Base-by-base conservation (phyloP, 1,284 basidiomycete genomes). In the Takashimella tepidaria region DNA sequence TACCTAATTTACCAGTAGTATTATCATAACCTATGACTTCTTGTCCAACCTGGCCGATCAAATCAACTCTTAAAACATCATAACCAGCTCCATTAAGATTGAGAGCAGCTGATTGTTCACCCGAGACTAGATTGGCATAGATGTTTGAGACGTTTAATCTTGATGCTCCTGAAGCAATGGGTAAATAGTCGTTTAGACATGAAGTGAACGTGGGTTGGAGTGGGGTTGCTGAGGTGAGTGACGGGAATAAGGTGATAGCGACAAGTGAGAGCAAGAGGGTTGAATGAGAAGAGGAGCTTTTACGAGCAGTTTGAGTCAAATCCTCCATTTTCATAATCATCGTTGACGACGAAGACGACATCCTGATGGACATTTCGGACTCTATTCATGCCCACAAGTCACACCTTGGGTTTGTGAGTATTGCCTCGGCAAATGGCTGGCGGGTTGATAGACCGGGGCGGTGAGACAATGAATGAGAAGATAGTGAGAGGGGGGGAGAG, bases 111-210 rank as follows among this genome's bases (percentile, higher is more conserved):
- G 79, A 77, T 21, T 67, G 56, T 11, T 60, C 45, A 1, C 60
- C 65, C 2, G 81, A 72, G 3, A 85, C 76, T 51, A 89, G 79
- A 68, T 90, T 86, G 12, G 84, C 87, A 67, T 86, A 90, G 44
- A 91, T 83, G 22, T 80, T 80, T 51, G 82, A 80, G 56, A 92
- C 80, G 50, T 82, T 78, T 68, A 91, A 45, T 54, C 57, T 64
- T 61, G 73, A 54, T 46, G 45, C 48, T 27, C 41, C 26, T 3
- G 62, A 47, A 1, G 64, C 65, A 16, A 66, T 45, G 19, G 61
- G 57, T 5, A 55, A 51, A 54, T 55, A 66, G 12, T 56, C 51
- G 23, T 55, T 51, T 8, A 62, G 49, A 49, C 68, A 72, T 21
- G 61, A 63, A 1, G 62, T 45, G 56, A 66, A 68, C 20, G 54